phyloP scores from a whole-genome alignment of 2,329 filamentous ascomycete genomes.

The Tolypocladium endophyticum region DNA sequence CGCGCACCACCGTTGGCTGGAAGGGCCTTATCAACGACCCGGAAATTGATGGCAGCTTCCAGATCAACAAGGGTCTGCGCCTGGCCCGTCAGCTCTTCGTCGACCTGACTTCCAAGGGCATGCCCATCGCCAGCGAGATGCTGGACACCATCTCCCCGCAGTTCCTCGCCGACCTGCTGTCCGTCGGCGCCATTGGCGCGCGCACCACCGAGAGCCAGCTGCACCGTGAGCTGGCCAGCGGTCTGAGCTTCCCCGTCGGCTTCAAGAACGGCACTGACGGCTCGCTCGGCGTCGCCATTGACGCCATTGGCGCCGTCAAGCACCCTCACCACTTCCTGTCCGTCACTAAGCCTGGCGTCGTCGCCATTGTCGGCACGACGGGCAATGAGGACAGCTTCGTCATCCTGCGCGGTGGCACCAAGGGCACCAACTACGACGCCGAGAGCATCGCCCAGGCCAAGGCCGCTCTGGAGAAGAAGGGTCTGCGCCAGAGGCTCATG shows the following conservation, averaged over 20 bases:
- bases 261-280: constrained; percentile 99
- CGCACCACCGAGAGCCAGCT: constrained; percentile 93
- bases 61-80: constrained; percentile 95
- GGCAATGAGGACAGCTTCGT: constrained; percentile 98
- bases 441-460: constrained; percentile 78
- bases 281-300: constrained; percentile 77
- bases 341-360: constrained; percentile 91
- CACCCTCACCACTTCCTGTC: constrained; percentile 96
- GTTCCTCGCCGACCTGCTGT: constrained; percentile 87
- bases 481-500: constrained; percentile 73
- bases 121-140: constrained; percentile 97
- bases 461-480: constrained; percentile 63
- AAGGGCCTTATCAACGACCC: constrained; percentile 98
- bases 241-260: constrained; percentile 91
- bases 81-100: constrained; percentile 84
- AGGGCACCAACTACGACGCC: constrained; percentile 88
- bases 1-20: constrained; percentile 94
- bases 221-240: constrained; percentile 87
- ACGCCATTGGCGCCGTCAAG: constrained; percentile 85
- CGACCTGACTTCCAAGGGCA: constrained; percentile 80
- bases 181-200: constrained; percentile 88
- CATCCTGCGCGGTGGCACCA: constrained; percentile 84
- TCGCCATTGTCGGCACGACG: constrained; percentile 85
- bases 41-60: constrained; percentile 95
- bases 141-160: constrained; percentile 96